A percentile compares a stretch with the other conserved stretches of the same genome.
phyloP scores from a whole-genome alignment of 2,329 filamentous ascomycete genomes.

The Phialocephala sp. region DNA sequence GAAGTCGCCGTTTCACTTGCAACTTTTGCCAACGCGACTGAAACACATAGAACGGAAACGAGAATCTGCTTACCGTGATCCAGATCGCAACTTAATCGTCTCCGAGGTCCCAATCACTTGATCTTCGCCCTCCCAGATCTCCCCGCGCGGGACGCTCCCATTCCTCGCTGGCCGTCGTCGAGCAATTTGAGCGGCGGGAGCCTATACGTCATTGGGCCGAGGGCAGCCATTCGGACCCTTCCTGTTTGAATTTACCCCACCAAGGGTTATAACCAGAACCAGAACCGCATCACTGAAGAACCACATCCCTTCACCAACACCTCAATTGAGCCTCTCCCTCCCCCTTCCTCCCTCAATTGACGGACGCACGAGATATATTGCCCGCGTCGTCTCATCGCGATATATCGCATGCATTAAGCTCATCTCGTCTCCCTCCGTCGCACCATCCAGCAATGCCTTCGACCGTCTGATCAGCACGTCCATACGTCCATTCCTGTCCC shows the following conservation, averaged over 20 bases:
- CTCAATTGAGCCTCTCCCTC: constrained; percentile 5
- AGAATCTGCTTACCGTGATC: background rate
- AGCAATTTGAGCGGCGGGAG: too few relatives aligned
- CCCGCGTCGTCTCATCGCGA: background rate
- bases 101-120: background rate
- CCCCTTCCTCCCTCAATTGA: background rate
- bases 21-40: background rate
- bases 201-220: background rate
- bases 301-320: background rate
- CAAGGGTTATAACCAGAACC: background rate
- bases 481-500: background rate
- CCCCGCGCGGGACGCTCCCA: background rate
- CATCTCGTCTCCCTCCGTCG: background rate
- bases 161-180: background rate
- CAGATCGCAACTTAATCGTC: background rate
- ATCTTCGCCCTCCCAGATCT: background rate
- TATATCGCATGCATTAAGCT: constrained; percentile 10
- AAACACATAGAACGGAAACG: background rate
- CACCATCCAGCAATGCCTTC: constrained; percentile 10
- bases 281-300: background rate
- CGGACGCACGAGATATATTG: background rate
- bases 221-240: constrained; percentile 1
- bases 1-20: background rate
- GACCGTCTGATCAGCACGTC: constrained; percentile 11
- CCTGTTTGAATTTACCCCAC: background rate